Base-by-base conservation (phyloP, 129 eudicot species). In the Tagetes patula region DNA sequence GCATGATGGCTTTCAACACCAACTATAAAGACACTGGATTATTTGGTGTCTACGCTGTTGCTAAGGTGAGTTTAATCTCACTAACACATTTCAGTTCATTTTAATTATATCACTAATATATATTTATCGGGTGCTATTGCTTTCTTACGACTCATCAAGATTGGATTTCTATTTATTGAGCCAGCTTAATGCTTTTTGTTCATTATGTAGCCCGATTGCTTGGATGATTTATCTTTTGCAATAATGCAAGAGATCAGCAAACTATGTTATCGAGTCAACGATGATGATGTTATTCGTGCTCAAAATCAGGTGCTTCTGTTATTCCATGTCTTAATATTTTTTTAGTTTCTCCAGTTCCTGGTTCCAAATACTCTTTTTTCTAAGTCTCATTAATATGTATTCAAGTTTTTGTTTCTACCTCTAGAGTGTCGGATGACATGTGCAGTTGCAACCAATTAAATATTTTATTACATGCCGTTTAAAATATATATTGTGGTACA, bases 1-100 rank as follows among this genome's bases (percentile, higher is more conserved):
- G 90, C 89, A 79, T 95, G 85, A 88, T 88, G 99, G 94, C 99
- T 62, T 94, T 95, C 77, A 95, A 95, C 82, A 95, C 96, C 41
- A 95, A 90, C 84, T 95, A 95, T 75, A 88, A 90, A 54, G 99
- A 90, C 81, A 90, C 97, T 39, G 99, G 99, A 32, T 60, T 95
- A 13, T 95, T 95, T 88, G 99, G 99, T 40, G 99, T 95, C 33
- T 90, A 95, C 82, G 99, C 96, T 76, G 81, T 83, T 75, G 97
- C 99, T 9, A 90, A 90, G 99, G 97, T 92, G 69, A 54, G 79
- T 6, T 61, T 37, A 4, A 30, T 39, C 31, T 3, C 32, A 12
- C 10, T 20, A 20, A 20, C 27, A 20, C 27, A 20, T 20, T 20
- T 20, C 27, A 20, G 27, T 20, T 20, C 27, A 46, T 63, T 58